Evolutionary conservation across 2,329 filamentous ascomycete species (phyloP), one percentile per base, ranked within the genome.

Genomic region (Nigrospora osmanthi): DNA sequence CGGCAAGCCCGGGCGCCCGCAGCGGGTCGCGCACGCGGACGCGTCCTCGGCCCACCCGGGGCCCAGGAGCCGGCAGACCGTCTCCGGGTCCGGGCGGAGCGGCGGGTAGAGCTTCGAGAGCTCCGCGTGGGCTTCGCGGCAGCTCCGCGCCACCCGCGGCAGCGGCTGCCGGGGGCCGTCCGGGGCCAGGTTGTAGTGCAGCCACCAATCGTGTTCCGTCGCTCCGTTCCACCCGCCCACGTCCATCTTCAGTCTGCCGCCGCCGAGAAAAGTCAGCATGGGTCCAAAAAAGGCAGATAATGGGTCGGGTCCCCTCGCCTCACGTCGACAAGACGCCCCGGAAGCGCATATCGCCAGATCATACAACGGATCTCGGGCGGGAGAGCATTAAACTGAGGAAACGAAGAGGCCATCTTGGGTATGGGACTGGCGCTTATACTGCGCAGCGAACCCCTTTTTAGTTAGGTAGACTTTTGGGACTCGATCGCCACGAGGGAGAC

Each of bases 121-220:
- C 16, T 45, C 44, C 12, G 13, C n/a, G 33, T 40, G 40, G 14
- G 44, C 33, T 15, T 45, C 44, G 35, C 13, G 37, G 28, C 40
- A 41, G 10, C 35, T 37, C 30, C 31, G 34, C 4, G 42, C 23
- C 7, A 38, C 39, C 14, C 33, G 31, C 3, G 44, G 44, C 23
- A 45, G 36, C 4, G 15, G 14, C 4, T 19, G 12, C 4, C 10
- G 14, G 13, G n/a, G 11, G 23, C 34, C 19, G 15, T 45, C 44
- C 12, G 34, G 33, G 15, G 23, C 44, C n/a, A 45, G 28, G 3
- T 38, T n/a, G 34, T 41, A 45, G 16, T 45, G 38, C 34, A 45
- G 30, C 44, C 44, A 45, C 44, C 44, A 45, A 28, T 45, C 44
- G 6, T 35, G 33, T n/a, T 40, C 35, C 12, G 44, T 35, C 5